Evolutionary conservation across 768 basidiomycete species (phyloP), one percentile per base, ranked within the genome.

Genomic region (Phlebiopsis flavidoalba): DNA sequence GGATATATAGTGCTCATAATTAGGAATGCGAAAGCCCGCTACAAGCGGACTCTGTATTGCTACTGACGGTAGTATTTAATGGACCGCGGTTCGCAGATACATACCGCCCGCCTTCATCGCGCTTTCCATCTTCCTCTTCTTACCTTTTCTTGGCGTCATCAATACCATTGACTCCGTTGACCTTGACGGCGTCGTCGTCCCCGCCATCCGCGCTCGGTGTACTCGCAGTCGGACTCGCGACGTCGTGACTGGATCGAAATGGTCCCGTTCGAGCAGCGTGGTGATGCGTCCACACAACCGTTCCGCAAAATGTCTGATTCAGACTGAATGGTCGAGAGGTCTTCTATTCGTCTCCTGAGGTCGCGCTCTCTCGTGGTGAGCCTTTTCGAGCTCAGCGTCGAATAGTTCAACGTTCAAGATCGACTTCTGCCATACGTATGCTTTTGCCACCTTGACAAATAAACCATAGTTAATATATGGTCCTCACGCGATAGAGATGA

Each of bases 331-430:
- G 37, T 14, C 22, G 24, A 73, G 57, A 88, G 80, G 64, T 91
- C 89, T 69, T 91, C 89, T 37, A 94, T 88, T 49, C 80, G 80
- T 71, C 83, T 87, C 40, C 91, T 85, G 61, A 93, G 80, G 67
- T 91, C 88, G 50, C 88, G 86, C 72, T 93, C 91, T 50, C 83
- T 81, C 2, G 83, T 83, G 6, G 89, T 90, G 37, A 93, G 80
- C 65, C 83, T 86, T n/a, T 37, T 74, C 71, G 33, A 92, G 74
- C 8, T 83, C 80, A 22, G 83, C 85, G 63, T 89, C 89, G 70
- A 85, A 88, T 68, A 83, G 81, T 67, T 90, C 87, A n/a, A 70
- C 83, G 89, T 70, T 93, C 92, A 63, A 88, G 85, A 57, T 78
- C 79, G 52, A 90, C 80, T 65, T 93, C 92, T 56, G 83, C 84